Percentiles rank a stretch among this genome's conserved stretches.
Conservation (phyloP, 2,329 filamentous ascomycete species). For the Aspergillus felis region DNA sequence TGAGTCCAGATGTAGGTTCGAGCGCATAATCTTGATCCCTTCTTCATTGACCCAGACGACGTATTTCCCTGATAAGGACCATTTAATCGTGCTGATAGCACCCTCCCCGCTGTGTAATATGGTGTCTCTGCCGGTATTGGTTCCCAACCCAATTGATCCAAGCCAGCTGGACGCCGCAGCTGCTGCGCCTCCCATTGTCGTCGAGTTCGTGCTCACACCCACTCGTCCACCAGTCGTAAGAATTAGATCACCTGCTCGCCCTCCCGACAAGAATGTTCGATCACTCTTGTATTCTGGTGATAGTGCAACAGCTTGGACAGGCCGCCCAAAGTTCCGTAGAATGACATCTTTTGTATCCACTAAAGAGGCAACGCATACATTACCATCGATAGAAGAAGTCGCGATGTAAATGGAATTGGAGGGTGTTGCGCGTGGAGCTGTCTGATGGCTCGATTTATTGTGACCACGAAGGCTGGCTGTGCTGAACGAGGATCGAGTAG, state of each 20-base stretch:
- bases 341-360: conserved; percentile 86
- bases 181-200: conserved; percentile 69
- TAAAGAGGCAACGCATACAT: conserved; percentile 86
- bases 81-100: conserved; percentile 84
- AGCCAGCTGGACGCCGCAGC: conserved; percentile 88
- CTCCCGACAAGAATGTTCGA: conserved; percentile 83
- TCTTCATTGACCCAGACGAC: conserved; percentile 95
- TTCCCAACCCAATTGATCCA: conserved; percentile 76
- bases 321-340: conserved; percentile 86
- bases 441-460: conserved; percentile 19
- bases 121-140: conserved; percentile 76
- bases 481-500: conserved; percentile 23
- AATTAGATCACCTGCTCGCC: conserved; percentile 80
- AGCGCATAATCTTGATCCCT: conserved; percentile 96
- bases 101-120: conserved; percentile 90
- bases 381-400: conserved; percentile 91
- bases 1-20: conserved; percentile 74
- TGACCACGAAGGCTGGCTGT: conserved; percentile 30
- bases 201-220: conserved; percentile 77
- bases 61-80: conserved; percentile 88
- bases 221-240: conserved; percentile 76
- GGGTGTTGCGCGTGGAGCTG: conserved; percentile 63
- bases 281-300: conserved; percentile 93
- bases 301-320: conserved; percentile 86
- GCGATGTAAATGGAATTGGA: conserved; percentile 92